These are phyloP conservation scores for Puccinia polysora DNA, from an alignment of 1,284 basidiomycete genomes.

Conservation along the genomic window DNA sequence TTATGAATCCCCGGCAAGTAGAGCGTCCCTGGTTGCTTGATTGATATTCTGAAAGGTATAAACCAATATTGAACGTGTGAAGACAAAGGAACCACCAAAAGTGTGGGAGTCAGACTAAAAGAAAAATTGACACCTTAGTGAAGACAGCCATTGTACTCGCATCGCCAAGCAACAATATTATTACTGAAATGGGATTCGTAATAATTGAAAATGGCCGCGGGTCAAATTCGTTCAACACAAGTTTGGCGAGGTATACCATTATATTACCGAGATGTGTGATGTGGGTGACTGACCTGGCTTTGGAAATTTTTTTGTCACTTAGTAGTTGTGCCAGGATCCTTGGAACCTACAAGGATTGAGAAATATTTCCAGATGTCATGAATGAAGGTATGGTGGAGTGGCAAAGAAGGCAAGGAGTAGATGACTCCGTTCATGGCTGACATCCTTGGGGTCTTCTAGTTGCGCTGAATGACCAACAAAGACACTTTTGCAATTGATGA, in stretches of 20 bases:
- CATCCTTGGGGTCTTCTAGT: constrained; percentile 72
- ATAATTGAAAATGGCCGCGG: neutral
- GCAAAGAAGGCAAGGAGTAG: neutral
- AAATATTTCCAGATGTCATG: neutral
- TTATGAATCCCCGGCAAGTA: constrained; percentile 69
- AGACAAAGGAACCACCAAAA: constrained; percentile 38
- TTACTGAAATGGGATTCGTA: constrained; percentile 11
- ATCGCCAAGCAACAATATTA: constrained; percentile 43
- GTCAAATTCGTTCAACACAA: neutral
- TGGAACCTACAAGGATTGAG: constrained; percentile 8
- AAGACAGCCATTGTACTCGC: constrained; percentile 58
- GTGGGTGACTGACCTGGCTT: constrained; percentile 11
- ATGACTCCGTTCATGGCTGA: too few species aligned
- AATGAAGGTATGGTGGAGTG: neutral
- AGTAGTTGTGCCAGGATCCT: constrained; percentile 22
- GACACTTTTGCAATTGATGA: constrained; percentile 72
- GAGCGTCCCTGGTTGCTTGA: constrained; percentile 76
- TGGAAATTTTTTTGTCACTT: constrained; percentile 32
- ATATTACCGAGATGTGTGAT: neutral
- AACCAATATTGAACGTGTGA: neutral
- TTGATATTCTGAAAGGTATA: constrained; percentile 63
- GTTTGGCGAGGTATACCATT: neutral
- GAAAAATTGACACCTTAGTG: constrained; percentile 64
- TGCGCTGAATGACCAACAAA: constrained; percentile 77
- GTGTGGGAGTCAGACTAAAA: neutral